Evolutionary conservation across 768 basidiomycete species (phyloP).

Genomic region (Antrodiella citrinella): DNA sequence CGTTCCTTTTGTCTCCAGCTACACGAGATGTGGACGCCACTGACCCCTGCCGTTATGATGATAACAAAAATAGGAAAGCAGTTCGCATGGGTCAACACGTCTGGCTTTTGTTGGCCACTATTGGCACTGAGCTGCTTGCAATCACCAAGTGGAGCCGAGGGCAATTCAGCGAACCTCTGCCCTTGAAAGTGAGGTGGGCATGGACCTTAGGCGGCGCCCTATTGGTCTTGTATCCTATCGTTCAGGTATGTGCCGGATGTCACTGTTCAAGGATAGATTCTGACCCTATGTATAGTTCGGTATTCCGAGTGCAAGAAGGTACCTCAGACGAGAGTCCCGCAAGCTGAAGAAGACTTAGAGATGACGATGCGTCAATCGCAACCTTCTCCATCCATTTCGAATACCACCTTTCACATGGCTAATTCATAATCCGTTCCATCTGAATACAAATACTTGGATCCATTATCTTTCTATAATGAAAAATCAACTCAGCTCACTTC

Average conservation of each 20-base stretch:
- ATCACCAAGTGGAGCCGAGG: constrained; percentile 80
- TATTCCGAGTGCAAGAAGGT: constrained; percentile 46
- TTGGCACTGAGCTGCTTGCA: constrained; percentile 70
- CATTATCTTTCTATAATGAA: too few species aligned
- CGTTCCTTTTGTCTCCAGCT: not conserved
- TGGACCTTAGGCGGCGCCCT: constrained; percentile 55
- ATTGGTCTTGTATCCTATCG: constrained; percentile 59
- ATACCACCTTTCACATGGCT: too few species aligned
- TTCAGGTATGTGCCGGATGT: constrained; percentile 37
- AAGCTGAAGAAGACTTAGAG: constrained; percentile 23
- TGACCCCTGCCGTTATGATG: not conserved
- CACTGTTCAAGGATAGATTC: not conserved
- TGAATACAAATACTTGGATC: too few species aligned
- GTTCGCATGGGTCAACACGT: constrained; percentile 86
- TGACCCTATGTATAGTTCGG: constrained; percentile 45
- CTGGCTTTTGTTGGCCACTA: constrained; percentile 82
- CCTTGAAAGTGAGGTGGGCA: constrained; percentile 52
- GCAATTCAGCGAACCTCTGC: constrained; percentile 58
- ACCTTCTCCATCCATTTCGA: too few species aligned
- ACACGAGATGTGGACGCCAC: not conserved
- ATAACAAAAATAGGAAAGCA: constrained; percentile 44
- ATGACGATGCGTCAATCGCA: too few species aligned
- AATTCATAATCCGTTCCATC: too few species aligned
- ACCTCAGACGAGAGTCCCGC: constrained; percentile 31
- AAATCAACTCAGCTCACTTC: too few species aligned